A percentile compares a stretch with the other conserved stretches of the same genome.
Evolutionary conservation across 2,329 filamentous ascomycete species (phyloP).

Genomic region (Pseudocercospora macadamiae): DNA sequence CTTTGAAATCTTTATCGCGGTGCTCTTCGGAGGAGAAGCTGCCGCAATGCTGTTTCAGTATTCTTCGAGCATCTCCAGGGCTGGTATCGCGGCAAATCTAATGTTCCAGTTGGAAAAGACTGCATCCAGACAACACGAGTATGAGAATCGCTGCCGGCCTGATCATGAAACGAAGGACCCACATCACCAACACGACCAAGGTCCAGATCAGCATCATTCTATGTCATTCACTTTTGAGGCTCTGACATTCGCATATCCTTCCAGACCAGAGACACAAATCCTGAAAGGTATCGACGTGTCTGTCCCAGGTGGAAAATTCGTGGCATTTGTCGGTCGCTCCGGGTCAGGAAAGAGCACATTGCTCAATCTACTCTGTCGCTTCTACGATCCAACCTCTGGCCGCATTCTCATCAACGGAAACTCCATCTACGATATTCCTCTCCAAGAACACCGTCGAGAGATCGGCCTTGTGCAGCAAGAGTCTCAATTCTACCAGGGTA

Average conservation of each 20-base stretch:
- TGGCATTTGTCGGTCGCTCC: constrained; percentile 46
- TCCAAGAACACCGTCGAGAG: constrained; percentile 43
- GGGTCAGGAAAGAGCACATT: constrained; percentile 47
- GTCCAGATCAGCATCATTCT: too few relatives aligned
- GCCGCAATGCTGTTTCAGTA: constrained; percentile 70
- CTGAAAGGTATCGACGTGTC: constrained; percentile 45
- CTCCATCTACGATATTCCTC: constrained; percentile 36
- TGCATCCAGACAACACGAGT: background rate
- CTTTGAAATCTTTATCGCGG: constrained; percentile 63
- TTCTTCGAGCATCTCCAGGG: constrained; percentile 43
- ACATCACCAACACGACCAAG: too few relatives aligned
- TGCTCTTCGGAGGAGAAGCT: constrained; percentile 66
- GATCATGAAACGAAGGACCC: background rate
- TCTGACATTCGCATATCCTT: constrained; percentile 68
- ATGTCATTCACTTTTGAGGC: constrained; percentile 32
- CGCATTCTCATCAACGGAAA: constrained; percentile 42
- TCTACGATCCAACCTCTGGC: constrained; percentile 61
- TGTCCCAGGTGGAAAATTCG: constrained; percentile 44
- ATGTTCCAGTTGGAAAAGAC: constrained; percentile 42
- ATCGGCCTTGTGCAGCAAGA: constrained; percentile 54
- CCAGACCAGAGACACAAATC: constrained; percentile 61
- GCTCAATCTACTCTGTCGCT: constrained; percentile 43
- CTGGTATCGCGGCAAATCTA: constrained; percentile 43
- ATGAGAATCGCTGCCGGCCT: background rate
- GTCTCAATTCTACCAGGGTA: constrained; percentile 52